Percentiles rank a stretch among this genome's conserved stretches.
phyloP scores from a whole-genome alignment of 2,329 filamentous ascomycete species.

The Ophiognomonia clavigignenti-juglandacearum region DNA sequence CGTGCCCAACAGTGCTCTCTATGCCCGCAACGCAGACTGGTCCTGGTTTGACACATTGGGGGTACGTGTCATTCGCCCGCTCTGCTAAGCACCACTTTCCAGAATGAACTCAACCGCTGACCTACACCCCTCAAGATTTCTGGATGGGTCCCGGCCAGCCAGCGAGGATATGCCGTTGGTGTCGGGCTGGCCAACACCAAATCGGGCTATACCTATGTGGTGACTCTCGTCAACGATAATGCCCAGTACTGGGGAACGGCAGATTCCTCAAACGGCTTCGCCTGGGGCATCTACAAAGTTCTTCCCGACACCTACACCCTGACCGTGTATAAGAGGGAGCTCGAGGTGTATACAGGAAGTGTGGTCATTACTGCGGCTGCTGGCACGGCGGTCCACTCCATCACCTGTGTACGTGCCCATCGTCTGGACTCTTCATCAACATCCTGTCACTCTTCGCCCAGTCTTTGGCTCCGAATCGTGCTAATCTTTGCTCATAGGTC shows the following conservation, averaged over 20 bases:
- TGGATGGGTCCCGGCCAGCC: slow-evolving; percentile 26
- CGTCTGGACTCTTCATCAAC: too few relatives aligned
- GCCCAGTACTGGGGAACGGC: slow-evolving; percentile 33
- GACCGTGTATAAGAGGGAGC: slow-evolving; percentile 30
- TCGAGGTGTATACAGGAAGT: slow-evolving; percentile 24
- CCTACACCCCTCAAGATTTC: slow-evolving; percentile 21
- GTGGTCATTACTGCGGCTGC: slow-evolving; percentile 25
- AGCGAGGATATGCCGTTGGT: slow-evolving; percentile 26
- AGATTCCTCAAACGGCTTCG: slow-evolving; percentile 19
- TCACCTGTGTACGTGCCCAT: too few relatives aligned
- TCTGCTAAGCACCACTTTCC: neutral
- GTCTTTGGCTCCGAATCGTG: too few relatives aligned
- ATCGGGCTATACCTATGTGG: slow-evolving; percentile 31
- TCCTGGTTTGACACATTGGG: slow-evolving; percentile 26
- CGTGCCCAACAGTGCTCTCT: slow-evolving; percentile 30
- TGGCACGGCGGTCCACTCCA: slow-evolving; percentile 25
- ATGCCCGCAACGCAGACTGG: slow-evolving; percentile 30
- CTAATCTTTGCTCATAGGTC: too few relatives aligned
- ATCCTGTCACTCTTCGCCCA: too few relatives aligned
- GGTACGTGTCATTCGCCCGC: neutral
- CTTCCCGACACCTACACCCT: slow-evolving; percentile 28
- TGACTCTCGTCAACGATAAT: slow-evolving; percentile 28
- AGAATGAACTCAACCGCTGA: too few relatives aligned
- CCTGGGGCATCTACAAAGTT: slow-evolving; percentile 27
- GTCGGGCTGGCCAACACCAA: slow-evolving; percentile 34